phyloP scores from a whole-genome alignment of 257 asterid genomes.

The Ophiorrhiza pumila region DNA sequence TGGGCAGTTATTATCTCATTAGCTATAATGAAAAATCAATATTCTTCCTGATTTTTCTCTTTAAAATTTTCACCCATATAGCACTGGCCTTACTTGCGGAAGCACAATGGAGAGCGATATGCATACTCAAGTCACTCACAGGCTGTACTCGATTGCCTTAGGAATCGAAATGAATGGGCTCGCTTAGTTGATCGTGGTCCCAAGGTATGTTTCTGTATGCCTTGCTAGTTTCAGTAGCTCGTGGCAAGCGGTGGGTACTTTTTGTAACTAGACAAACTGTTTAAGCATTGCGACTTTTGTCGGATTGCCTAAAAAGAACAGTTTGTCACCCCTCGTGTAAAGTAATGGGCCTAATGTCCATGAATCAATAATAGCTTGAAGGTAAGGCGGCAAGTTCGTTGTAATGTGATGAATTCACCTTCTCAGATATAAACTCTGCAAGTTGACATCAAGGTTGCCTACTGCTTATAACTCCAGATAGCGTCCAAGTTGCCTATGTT shows the following conservation, averaged over 20 bases:
- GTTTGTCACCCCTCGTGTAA: neutral
- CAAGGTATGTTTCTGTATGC: conserved; percentile 46
- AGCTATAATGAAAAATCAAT: neutral
- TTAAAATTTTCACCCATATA: conserved; percentile 24
- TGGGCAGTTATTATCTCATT: neutral
- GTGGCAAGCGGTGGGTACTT: neutral
- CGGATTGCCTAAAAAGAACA: neutral
- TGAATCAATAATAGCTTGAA: no score
- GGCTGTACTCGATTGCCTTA: conserved; percentile 94
- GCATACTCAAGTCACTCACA: conserved; percentile 96
- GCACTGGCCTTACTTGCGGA: conserved; percentile 97
- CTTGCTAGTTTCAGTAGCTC: neutral
- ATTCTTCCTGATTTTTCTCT: conserved; percentile 3
- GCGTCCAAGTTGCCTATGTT: neutral
- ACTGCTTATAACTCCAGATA: no score
- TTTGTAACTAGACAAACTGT: neutral
- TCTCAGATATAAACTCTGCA: neutral
- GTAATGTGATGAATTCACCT: neutral
- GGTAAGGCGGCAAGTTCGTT: neutral
- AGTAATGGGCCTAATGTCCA: neutral
- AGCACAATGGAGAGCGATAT: conserved; percentile 93
- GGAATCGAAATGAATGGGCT: conserved; percentile 97
- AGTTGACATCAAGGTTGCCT: neutral
- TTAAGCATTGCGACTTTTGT: neutral
- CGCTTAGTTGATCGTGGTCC: conserved; percentile 97